Evolutionary conservation across 495 filamentous ascomycete genomes (phyloP), one percentile per base, ranked within the genome.

Genomic region (Penicillium dipodomyicola): DNA sequence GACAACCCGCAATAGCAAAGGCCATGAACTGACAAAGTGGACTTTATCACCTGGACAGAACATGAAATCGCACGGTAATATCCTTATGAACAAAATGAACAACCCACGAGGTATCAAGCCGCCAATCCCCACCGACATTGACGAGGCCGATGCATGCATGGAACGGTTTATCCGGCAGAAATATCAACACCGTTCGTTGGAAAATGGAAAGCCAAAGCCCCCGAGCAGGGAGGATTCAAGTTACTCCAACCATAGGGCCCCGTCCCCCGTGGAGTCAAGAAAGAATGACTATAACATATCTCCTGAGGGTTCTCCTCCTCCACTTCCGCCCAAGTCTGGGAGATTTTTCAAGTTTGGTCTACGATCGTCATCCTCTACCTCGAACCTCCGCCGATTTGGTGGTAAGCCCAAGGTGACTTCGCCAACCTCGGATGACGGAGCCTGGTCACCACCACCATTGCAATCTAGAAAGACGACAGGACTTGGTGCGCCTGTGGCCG

Each of bases 161-260:
- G 94, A 98, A 74, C 84, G 88, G 45, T 97, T 89, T 67, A 96
- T 98, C 62, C 82, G 93, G 43, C 85, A 92, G 59, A 98, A 98
- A 74, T 98, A 98, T 68, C 83, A 95, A 69, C 78, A 86, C 55
- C 78, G 76, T 59, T 72, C 65, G 33, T 80, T 83, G 70, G 82
- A 82, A 70, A 74, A 78, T 60, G 77, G 80, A 1, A 78, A 74
- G 54, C 75, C 73, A 20, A 76, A 77, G 47, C 75, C 77, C 12
- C 74, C 74, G 17, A 77, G 74, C 59, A 72, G 75, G 49, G 66
- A 75, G 19, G 71, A 74, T 51, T 64, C 68, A 2, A 72, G 69
- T 27, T 73, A 73, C 45, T 70, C 63, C 33, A 67, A 72, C 54
- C 67, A 54, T 25, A 68, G 63, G 37, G n/a, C 27, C 32, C 22